Conservation (phyloP, 805 yeast species). For the Ogataea minuta region DNA sequence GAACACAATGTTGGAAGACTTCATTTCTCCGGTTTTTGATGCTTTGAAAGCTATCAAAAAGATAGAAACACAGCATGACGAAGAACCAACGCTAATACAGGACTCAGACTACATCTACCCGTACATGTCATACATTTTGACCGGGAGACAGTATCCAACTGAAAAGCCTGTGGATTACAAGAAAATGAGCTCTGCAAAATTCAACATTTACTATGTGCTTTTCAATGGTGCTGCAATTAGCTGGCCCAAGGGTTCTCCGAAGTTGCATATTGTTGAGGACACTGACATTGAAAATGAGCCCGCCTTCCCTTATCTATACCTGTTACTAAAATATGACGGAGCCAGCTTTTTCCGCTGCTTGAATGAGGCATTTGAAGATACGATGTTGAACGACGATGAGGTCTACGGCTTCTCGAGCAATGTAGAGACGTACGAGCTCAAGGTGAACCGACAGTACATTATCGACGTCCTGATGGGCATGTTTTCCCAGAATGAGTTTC, state of each 20-base stretch:
- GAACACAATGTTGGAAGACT: slow-evolving; percentile 69
- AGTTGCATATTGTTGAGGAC: slow-evolving; percentile 35
- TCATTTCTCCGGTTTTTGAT: slow-evolving; percentile 64
- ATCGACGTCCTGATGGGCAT: slow-evolving; percentile 68
- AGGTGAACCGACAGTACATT: slow-evolving; percentile 71
- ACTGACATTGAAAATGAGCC: slow-evolving; percentile 37
- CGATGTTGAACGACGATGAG: slow-evolving; percentile 63
- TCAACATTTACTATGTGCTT: slow-evolving; percentile 50
- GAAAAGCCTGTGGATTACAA: slow-evolving; percentile 44
- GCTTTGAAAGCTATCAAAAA: slow-evolving; percentile 40
- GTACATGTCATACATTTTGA: slow-evolving; percentile 65
- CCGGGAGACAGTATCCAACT: slow-evolving; percentile 82
- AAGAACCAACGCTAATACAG: slow-evolving; percentile 7
- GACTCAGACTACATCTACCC: slow-evolving; percentile 44
- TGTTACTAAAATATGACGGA: slow-evolving; percentile 54
- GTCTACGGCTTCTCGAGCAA: slow-evolving; percentile 23
- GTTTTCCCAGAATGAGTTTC: slow-evolving; percentile 40
- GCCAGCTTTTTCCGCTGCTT: slow-evolving; percentile 62
- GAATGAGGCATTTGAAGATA: slow-evolving; percentile 83
- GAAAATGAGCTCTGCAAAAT: slow-evolving; percentile 43
- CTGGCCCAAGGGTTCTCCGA: slow-evolving; percentile 42
- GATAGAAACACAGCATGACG: slow-evolving; percentile 8
- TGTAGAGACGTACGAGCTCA: slow-evolving; percentile 28
- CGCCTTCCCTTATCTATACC: slow-evolving; percentile 67
- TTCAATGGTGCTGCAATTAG: slow-evolving; percentile 54